Conservation (phyloP, 208 protist genomes). For the Crithidia expoeki region DNA sequence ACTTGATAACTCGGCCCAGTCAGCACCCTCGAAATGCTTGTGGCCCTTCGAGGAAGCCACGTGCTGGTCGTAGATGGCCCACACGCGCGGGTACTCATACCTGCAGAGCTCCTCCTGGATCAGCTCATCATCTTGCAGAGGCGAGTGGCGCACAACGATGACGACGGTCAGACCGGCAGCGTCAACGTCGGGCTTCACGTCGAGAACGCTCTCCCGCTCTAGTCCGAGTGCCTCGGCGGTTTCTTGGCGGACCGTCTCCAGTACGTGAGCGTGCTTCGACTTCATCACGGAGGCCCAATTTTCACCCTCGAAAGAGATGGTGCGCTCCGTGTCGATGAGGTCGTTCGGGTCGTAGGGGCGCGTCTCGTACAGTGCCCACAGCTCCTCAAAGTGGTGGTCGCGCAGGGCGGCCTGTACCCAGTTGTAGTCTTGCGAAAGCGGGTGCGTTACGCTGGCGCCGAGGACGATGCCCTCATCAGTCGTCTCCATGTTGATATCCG, state of each 20-base stretch:
- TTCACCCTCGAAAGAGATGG: constrained; percentile 57
- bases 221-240: constrained; percentile 41
- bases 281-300: constrained; percentile 54
- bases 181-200: constrained; percentile 26
- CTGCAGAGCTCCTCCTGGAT: constrained; percentile 49
- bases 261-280: constrained; percentile 23
- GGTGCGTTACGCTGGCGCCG: constrained; percentile 40
- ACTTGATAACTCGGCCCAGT: constrained; percentile 28
- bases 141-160: constrained; percentile 38
- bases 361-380: constrained; percentile 48
- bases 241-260: constrained; percentile 44
- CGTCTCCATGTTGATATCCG: constrained; percentile 36
- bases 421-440: constrained; percentile 29
- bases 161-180: constrained; percentile 19
- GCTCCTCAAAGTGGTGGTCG: constrained; percentile 38
- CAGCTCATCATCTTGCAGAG: constrained; percentile 42
- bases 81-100: constrained; percentile 46
- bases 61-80: constrained; percentile 48
- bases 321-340: constrained; percentile 45
- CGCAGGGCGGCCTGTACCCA: constrained; percentile 37
- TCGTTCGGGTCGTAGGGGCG: constrained; percentile 47
- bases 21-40: constrained; percentile 35
- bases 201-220: constrained; percentile 29
- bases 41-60: constrained; percentile 25
- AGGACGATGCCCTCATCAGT: constrained; percentile 28